Conservation (phyloP, 1,284 basidiomycete species). For the Ceratobasidium sp. region DNA sequence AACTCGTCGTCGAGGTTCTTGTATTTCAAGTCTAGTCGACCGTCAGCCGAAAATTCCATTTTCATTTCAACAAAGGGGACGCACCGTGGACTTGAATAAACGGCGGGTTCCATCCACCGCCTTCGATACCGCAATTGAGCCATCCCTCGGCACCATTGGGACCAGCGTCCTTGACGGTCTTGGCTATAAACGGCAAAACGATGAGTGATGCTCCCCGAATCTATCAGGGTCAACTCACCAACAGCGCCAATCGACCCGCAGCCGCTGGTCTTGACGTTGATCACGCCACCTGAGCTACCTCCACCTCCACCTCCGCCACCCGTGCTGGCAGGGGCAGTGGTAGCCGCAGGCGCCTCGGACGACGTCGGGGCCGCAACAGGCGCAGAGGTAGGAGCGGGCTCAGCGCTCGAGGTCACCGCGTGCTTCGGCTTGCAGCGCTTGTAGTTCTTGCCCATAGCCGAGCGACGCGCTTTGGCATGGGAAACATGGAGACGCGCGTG, state of each 20-base stretch:
- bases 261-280: conserved; percentile 54
- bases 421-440: conserved; percentile 38
- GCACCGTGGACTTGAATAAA: conserved; percentile 62
- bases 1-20: conserved; percentile 68
- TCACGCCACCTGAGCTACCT: background rate
- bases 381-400: conserved; percentile 4
- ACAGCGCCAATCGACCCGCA: conserved; percentile 64
- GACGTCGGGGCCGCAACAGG: background rate
- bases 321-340: background rate
- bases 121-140: conserved; percentile 81
- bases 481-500: conserved; percentile 31
- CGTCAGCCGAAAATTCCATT: background rate
- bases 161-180: conserved; percentile 65
- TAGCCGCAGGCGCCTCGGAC: background rate
- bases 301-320: background rate
- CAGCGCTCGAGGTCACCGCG: background rate
- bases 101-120: conserved; percentile 71
- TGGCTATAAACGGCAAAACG: conserved; percentile 56
- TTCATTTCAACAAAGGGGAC: background rate
- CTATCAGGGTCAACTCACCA: conserved; percentile 56
- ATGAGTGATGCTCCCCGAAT: background rate
- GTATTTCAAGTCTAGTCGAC: conserved; percentile 59
- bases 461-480: conserved; percentile 14
- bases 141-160: conserved; percentile 83
- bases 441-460: conserved; percentile 1